phyloP scores from a whole-genome alignment of 768 basidiomycete species.

The Lentinula edodes region DNA sequence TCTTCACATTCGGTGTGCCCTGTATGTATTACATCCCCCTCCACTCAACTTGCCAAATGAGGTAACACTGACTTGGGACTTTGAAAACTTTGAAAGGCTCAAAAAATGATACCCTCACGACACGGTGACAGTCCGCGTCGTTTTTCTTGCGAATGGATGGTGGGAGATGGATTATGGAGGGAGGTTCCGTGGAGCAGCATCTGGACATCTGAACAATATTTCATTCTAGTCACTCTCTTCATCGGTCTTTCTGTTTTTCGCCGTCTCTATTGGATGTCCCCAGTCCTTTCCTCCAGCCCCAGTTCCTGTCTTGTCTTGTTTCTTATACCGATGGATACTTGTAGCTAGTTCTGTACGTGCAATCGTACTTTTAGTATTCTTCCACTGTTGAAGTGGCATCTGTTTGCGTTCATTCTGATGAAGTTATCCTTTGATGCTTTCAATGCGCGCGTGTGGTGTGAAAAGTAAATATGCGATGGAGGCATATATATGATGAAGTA shows the following conservation, averaged over 20 bases:
- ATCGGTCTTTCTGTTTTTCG: background rate
- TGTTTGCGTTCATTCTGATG: background rate
- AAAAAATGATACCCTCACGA: background rate
- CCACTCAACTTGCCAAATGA: too few relatives aligned
- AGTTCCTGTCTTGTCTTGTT: background rate
- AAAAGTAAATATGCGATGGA: too few relatives aligned
- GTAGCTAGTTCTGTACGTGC: background rate
- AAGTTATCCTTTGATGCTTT: background rate
- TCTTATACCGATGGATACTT: background rate
- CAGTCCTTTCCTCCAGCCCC: background rate
- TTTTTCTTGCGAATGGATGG: background rate
- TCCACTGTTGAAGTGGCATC: too few relatives aligned
- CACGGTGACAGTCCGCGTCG: background rate
- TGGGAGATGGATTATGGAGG: background rate
- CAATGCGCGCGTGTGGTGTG: background rate
- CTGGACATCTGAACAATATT: slow-evolving; percentile 2
- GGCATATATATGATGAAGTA: too few relatives aligned
- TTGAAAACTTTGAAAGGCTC: background rate
- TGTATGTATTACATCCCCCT: background rate
- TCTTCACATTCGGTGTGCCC: background rate
- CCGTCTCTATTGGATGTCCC: background rate
- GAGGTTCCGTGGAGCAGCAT: background rate
- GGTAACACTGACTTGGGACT: background rate
- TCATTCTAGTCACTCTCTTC: background rate
- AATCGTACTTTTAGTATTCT: background rate